phyloP scores from a whole-genome alignment of 78 protist species.

The Dictyostelium citrinum region DNA sequence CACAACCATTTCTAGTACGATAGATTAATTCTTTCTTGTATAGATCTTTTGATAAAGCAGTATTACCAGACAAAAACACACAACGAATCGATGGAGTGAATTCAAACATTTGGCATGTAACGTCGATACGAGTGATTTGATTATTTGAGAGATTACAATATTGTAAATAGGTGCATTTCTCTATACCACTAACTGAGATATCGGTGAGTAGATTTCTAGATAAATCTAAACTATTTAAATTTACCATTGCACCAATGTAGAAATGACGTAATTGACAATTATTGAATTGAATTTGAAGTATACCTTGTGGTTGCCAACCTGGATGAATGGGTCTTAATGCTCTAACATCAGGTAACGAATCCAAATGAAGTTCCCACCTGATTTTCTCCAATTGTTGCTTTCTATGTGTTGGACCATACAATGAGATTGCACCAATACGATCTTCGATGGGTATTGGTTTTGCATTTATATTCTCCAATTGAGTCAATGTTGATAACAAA shows the following conservation, averaged over 20 bases:
- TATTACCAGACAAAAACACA: not conserved
- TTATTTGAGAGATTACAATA: slow-evolving; percentile 2
- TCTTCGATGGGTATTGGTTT: slow-evolving; percentile 1
- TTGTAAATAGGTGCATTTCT: slow-evolving; percentile 17
- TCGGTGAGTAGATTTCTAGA: not conserved
- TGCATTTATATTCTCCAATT: slow-evolving; percentile 9
- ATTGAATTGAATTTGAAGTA: not conserved
- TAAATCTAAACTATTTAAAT: slow-evolving; percentile 14
- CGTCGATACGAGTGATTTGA: not conserved
- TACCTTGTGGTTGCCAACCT: slow-evolving; percentile 63
- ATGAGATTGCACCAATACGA: not conserved
- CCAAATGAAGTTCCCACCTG: slow-evolving; percentile 50
- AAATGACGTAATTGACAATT: slow-evolving; percentile 10
- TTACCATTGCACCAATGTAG: slow-evolving; percentile 26
- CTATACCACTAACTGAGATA: slow-evolving; percentile 7
- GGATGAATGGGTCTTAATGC: not conserved
- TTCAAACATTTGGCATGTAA: slow-evolving; percentile 1
- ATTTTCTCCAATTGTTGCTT: not conserved
- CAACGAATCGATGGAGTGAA: slow-evolving; percentile 48
- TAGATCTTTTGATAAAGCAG: not conserved
- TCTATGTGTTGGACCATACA: not conserved
- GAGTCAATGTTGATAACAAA: not conserved
- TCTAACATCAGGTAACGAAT: slow-evolving; percentile 16
- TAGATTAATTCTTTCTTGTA: slow-evolving; percentile 48
- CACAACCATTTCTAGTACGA: slow-evolving; percentile 42